A percentile compares a stretch with the other conserved stretches of the same genome.
Evolutionary conservation across 345 rosid species (phyloP).

Genomic region (Moringa oleifera): DNA sequence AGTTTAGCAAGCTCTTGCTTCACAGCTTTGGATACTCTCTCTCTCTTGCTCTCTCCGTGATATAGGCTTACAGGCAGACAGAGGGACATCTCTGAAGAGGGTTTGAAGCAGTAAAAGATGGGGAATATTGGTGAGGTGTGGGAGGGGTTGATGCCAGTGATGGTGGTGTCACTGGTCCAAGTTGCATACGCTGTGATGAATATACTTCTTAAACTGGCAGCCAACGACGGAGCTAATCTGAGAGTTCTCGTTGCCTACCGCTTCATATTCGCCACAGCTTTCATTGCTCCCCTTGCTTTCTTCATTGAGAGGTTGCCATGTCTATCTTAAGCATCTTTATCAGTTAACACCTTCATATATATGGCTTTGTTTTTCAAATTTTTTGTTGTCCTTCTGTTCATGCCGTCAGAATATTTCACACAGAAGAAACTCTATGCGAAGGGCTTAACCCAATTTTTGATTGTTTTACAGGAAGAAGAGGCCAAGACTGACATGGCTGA

Average conservation of each 20-base stretch:
- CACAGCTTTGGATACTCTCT: no score
- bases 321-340: not conserved
- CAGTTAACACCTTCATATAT: not conserved
- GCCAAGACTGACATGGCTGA: constrained; percentile 42
- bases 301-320: constrained; percentile 30
- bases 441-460: not conserved
- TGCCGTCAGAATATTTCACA: not conserved
- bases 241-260: constrained; percentile 37
- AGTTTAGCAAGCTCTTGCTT: no score
- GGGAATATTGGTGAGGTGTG: not conserved
- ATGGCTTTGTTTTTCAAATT: not conserved
- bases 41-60: no score
- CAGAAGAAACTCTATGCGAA: no score
- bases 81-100: no score
- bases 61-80: no score
- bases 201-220: constrained; percentile 31
- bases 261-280: constrained; percentile 25
- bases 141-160: constrained; percentile 13
- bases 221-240: constrained; percentile 30
- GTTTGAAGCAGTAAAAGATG: no score
- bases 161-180: constrained; percentile 32
- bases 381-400: not conserved
- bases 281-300: constrained; percentile 30
- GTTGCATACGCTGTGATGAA: constrained; percentile 24
- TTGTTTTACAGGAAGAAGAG: constrained; percentile 30